Evolutionary conservation across 2,329 filamentous ascomycete species (phyloP).

Genomic region (Tolypocladium ovalisporum): DNA sequence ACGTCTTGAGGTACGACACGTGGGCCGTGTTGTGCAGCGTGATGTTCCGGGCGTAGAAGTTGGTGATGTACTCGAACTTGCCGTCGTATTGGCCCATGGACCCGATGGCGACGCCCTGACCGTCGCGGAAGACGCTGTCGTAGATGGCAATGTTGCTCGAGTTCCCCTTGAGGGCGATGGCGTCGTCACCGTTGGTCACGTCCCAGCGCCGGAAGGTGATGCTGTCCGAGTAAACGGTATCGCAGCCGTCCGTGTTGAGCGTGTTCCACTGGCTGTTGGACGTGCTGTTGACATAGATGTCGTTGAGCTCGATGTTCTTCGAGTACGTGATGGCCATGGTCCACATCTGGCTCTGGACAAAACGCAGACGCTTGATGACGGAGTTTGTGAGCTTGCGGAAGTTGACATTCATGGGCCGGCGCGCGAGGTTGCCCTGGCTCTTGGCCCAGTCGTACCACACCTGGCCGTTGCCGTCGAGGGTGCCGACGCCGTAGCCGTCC

Average conservation of each 20-base stretch:
- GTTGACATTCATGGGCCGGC: conserved; percentile 41
- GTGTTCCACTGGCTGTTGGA: conserved; percentile 19
- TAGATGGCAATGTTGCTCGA: conserved; percentile 41
- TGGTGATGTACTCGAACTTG: conserved; percentile 35
- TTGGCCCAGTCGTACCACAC: conserved; percentile 44
- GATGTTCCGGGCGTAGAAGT: conserved; percentile 36
- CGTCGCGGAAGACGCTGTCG: conserved; percentile 36
- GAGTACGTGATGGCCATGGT: conserved; percentile 42
- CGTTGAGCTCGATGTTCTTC: conserved; percentile 31
- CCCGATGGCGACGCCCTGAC: conserved; percentile 44
- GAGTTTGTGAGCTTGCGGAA: conserved; percentile 32
- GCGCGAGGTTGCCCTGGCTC: conserved; percentile 31
- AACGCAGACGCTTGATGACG: conserved; percentile 34
- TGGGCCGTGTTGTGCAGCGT: conserved; percentile 32
- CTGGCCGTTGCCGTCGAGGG: conserved; percentile 48
- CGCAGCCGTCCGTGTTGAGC: conserved; percentile 31
- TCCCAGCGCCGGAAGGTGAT: conserved; percentile 40
- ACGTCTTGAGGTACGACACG: conserved; percentile 46
- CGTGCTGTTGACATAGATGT: conserved; percentile 43
- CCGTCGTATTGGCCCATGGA: conserved; percentile 44
- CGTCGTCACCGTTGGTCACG: conserved; percentile 41
- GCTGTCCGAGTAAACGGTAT: conserved; percentile 41
- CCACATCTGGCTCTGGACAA: conserved; percentile 51
- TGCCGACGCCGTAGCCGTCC: conserved; percentile 38
- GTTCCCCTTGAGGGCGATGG: conserved; percentile 44